Evolutionary conservation across 2,329 filamentous ascomycete species (phyloP), one percentile per base, ranked within the genome.

Genomic region (Westerdykella aurantiaca): DNA sequence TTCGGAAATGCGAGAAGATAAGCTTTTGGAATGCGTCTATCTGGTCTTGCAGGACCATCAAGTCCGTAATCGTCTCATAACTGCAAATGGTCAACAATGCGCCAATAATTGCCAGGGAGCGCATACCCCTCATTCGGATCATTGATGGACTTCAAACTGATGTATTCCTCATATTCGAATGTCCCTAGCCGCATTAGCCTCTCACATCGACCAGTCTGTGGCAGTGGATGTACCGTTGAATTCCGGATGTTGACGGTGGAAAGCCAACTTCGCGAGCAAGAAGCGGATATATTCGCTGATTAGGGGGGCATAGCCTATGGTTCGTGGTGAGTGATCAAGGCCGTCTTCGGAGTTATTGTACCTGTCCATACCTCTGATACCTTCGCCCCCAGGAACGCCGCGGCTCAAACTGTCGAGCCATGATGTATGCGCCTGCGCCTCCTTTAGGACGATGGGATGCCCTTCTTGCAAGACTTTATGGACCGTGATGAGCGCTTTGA

Each of bases 161-260:
- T 90, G 68, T 98, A 98, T 67, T 98, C 93, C 72, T 97, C 91
- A 64, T 98, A 98, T 67, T 98, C 93, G 62, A 98, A 98, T 1
- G 91, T 89, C 47, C 78, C 77, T 80, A 18, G 9, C n/a, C 3
- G 7, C 3, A 35, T 35, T 9, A 35, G 47, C 35, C 37, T 29
- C 10, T 29, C 9, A 29, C 11, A 29, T 5, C 12, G 6, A 39
- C 67, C 47, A 66, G 58, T 43, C 18, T 37, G 16, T 13, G 21
- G 22, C 25, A 18, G 23, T 33, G 16, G 21, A 12, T 7, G 13
- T 67, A 74, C 91, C 93, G 69, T 98, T 98, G 75, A 98, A 98
- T 68, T 97, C 91, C 14, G 89, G 88, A 65, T 98, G 93, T 55
- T 95, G 87, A 50, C 93, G 83, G 71, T 98, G 93, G 71, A 98